Evolutionary conservation across 805 yeast genomes (phyloP).

Genomic region (Lipomyces orientalis): DNA sequence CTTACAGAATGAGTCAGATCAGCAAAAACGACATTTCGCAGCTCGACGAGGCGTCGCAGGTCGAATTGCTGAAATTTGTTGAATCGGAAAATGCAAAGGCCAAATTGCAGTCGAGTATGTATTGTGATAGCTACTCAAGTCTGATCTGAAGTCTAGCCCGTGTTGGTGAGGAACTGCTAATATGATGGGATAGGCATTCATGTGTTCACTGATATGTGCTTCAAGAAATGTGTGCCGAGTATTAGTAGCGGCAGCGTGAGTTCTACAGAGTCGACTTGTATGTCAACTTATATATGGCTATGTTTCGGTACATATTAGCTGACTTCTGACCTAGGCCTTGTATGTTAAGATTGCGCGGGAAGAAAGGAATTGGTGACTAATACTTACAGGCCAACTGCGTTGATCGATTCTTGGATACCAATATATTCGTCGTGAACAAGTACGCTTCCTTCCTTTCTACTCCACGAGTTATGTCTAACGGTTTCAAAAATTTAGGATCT

Average conservation of each 20-base stretch:
- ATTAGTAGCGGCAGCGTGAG: constrained; percentile 53
- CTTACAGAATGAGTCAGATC: background rate
- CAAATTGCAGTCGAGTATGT: constrained; percentile 71
- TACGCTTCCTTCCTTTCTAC: constrained; percentile 32
- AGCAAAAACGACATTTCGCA: constrained; percentile 47
- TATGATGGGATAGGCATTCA: constrained; percentile 61
- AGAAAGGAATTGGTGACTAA: constrained; percentile 8
- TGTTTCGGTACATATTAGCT: background rate
- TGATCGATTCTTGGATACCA: constrained; percentile 84
- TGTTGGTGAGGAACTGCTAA: background rate
- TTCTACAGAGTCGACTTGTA: constrained; percentile 68
- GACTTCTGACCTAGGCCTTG: constrained; percentile 10
- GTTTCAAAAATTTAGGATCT: background rate
- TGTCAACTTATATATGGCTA: constrained; percentile 18
- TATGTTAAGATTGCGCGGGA: constrained; percentile 9
- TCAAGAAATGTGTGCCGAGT: constrained; percentile 75
- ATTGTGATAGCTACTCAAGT: background rate
- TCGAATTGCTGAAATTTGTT: constrained; percentile 74
- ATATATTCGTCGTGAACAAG: constrained; percentile 76
- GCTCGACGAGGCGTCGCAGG: constrained; percentile 71
- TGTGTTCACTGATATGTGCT: constrained; percentile 87
- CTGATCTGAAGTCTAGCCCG: background rate
- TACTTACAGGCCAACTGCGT: constrained; percentile 69
- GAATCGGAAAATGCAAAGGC: constrained; percentile 86
- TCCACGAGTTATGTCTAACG: background rate